phyloP scores from a whole-genome alignment of 371 early-diverging fungal genomes.

The Rhizopus sp. region DNA sequence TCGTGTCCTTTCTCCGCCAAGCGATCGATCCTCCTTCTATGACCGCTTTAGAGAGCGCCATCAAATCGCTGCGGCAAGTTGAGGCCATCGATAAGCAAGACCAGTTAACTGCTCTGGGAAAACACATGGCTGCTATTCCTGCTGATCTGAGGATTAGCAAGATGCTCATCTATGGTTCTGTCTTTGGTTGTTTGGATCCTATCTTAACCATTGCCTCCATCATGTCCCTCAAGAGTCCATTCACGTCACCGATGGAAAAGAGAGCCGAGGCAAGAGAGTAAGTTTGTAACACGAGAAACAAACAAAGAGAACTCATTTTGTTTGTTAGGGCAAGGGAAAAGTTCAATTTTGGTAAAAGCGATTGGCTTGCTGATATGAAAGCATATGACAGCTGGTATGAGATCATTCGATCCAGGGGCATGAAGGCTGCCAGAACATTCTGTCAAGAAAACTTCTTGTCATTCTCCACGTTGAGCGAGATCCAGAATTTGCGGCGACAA shows the following conservation, averaged over 20 bases:
- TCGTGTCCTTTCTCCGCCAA: conserved; percentile 57
- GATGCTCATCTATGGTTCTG: conserved; percentile 79
- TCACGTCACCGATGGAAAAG: conserved; percentile 65
- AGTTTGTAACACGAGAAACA: conserved; percentile 1
- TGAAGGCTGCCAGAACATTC: conserved; percentile 36
- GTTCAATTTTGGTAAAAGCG: conserved; percentile 65
- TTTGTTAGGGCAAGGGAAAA: conserved; percentile 47
- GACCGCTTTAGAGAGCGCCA: conserved; percentile 61
- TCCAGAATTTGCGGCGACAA: conserved; percentile 56
- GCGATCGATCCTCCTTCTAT: conserved; percentile 79
- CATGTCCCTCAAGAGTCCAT: conserved; percentile 74
- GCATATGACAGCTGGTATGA: conserved; percentile 68
- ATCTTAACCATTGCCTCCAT: conserved; percentile 82
- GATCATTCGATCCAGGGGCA: conserved; percentile 30
- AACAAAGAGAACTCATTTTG: background rate
- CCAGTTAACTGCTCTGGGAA: conserved; percentile 84
- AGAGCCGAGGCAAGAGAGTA: conserved; percentile 62
- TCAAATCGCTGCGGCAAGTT: conserved; percentile 58
- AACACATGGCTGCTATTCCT: conserved; percentile 85
- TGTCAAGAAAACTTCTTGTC: conserved; percentile 66
- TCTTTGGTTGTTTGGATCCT: conserved; percentile 82
- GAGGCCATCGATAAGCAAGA: conserved; percentile 57
- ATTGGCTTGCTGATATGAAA: conserved; percentile 68
- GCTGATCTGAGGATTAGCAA: conserved; percentile 91
- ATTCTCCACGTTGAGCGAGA: conserved; percentile 50